These are phyloP conservation scores for Leucocoprinus birnbaumii DNA, from an alignment of 768 basidiomycete species.

Conservation along the genomic window DNA sequence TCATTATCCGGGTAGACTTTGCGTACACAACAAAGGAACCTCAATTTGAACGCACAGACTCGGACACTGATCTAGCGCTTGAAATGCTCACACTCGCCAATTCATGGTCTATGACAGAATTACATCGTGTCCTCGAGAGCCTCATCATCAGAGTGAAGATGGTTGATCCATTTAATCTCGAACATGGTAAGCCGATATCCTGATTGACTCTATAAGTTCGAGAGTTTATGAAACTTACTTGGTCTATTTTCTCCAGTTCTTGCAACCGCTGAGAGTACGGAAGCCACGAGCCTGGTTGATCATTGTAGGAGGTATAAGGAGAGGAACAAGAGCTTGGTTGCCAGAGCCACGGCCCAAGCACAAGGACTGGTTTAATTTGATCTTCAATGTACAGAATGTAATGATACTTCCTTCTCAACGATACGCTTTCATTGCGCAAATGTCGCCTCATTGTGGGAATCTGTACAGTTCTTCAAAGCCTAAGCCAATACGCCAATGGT, in stretches of 20 bases:
- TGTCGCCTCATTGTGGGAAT: too few relatives aligned
- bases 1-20: conserved; percentile 22
- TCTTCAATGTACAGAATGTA: too few relatives aligned
- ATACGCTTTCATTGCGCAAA: too few relatives aligned
- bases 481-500: too few relatives aligned
- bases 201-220: neutral
- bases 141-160: conserved; percentile 15
- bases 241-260: too few relatives aligned
- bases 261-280: conserved; percentile 15
- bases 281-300: conserved; percentile 20
- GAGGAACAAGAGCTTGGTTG: conserved; percentile 16
- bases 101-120: conserved; percentile 5
- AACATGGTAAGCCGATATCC: conserved; percentile 21
- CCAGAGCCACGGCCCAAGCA: neutral
- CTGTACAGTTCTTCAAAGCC: too few relatives aligned
- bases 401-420: too few relatives aligned
- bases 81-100: conserved; percentile 13
- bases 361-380: neutral
- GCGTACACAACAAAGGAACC: conserved; percentile 25
- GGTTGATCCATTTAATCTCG: conserved; percentile 26
- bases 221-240: too few relatives aligned
- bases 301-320: conserved; percentile 25
- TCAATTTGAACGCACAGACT: neutral
- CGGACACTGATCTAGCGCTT: conserved; percentile 1
- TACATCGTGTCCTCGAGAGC: conserved; percentile 8